Evolutionary conservation across 75 land plant species (phyloP), one percentile per base, ranked within the genome.

Genomic region (Picea sitchensis): DNA sequence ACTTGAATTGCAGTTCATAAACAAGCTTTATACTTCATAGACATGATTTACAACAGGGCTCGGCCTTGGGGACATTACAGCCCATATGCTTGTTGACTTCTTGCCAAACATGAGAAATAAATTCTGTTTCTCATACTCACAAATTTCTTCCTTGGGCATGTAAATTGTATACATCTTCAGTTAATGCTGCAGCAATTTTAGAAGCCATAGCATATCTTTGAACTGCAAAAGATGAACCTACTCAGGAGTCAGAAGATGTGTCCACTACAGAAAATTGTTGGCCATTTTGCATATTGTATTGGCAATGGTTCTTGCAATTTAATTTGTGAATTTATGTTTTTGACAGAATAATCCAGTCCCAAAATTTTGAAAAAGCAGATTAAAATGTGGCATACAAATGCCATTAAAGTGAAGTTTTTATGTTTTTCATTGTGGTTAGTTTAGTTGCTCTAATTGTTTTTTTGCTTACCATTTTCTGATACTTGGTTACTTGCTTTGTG

Each of bases 211-310:
- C 20, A n/a, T 51, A 9, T 51, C 12, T n/a, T 18, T 71, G 21
- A 41, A 41, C 51, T 44, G 74, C n/a, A 71, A 71, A 69, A 71
- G n/a, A 44, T 71, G 44, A 71, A 21, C 56, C 41, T 41, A 23
- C 51, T 71, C 13, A 71, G 23, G n/a, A 71, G n/a, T 71, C 13
- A 71, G 23, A 44, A 71, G n/a, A 41, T 12, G 4, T 71, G 74
- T 9, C 41, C 54, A 32, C 23, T 47, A 41, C 23, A 44, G 38
- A 18, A 71, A 71, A 2, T 9, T 44, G 51, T 71, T 71, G 3
- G 51, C 21, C 26, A 71, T 44, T 71, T 71, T 11, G n/a, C 13
- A 67, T 18, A 1, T 36, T 32, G 31, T 15, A 65, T 14, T 67
- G 41, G 7, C 41, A 32, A 15, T 67, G 5, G 41, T 67, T 67